Evolutionary conservation across 805 yeast species (phyloP), one percentile per base, ranked within the genome.

Genomic region (Wickerhamiella spandovensis): DNA sequence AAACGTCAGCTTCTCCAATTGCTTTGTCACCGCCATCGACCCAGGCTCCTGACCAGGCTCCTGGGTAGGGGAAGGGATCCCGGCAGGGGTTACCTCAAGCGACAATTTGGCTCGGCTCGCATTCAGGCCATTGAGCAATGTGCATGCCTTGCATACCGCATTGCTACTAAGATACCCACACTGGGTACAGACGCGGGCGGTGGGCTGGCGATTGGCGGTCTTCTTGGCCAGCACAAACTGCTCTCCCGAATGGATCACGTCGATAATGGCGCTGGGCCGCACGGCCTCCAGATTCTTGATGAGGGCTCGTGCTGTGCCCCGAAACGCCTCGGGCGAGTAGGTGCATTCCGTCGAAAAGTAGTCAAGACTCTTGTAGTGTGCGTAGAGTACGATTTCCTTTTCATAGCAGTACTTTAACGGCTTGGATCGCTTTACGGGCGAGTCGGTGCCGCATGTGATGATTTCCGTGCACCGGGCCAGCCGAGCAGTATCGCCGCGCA

Each of bases 301-400:
- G 24, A 92, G 71, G 52, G 88, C 87, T 62, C 99, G 76, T 0
- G 98, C 96, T 0, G 97, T 92, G 18, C 99, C 99, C 57, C 99
- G 73, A 61, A 92, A 92, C 0, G 99, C 97, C 64, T 92, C 98
- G 1, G 99, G 97, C 0, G 98, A 95, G 68, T 92, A 92, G 0
- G 96, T 82, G 64, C 99, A 92, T 62, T 92, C 99, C 0, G 99
- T 92, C 9, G 95, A 84, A 64, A 92, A 92, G 63, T 92, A 92
- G 67, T 92, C 99, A 48, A 92, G 72, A 61, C 88, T 84, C 66
- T 86, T 89, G 69, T 88, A 92, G 63, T 92, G 98, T 1, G 99
- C 99, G 67, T 92, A 92, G 17, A 92, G 72, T 21, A 92, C 99
- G 58, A 92, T 92, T 63, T 92, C 99, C 73, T 92, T 92, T 63